Base-by-base conservation (phyloP, 1,284 basidiomycete species). In the Ganoderma sinense region DNA sequence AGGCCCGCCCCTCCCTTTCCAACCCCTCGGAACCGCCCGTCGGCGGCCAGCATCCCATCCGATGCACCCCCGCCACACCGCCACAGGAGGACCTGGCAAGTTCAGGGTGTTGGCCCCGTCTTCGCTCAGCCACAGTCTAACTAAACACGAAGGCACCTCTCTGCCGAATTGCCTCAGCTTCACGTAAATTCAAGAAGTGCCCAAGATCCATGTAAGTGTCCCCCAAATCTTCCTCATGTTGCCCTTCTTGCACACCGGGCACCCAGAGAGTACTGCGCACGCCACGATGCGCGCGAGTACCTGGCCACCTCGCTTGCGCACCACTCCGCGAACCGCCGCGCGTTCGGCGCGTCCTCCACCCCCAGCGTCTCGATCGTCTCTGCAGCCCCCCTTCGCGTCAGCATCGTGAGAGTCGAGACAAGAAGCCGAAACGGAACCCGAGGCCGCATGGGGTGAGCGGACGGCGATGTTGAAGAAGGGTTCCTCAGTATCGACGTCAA, bases 301-400 rank as follows among this genome's bases (percentile, higher is more conserved):
- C 43, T 18, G 43, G 43, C 18, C 43, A 45, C 36, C 6, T 39
- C 36, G 36, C 36, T 39, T n/a, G 81, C 76, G 62, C 86, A 84
- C 87, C 97, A 93, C 74, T 93, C 90, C 6, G 82, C 83, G 48
- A 96, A 84, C 58, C 91, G 84, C 16, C 75, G 77, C 0, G 84
- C 80, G 0, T 91, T 93, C 0, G 95, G 93, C 36, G 36, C 36
- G 36, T 39, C 36, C 36, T 39, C 81, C 0, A 82, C 85, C 1
- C 92, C 89, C 18, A 88, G 83, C 10, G 80, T 76, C 80, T 97
- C 92, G 36, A 39, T 39, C 36, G 36, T 23, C 45, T n/a, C 94
- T 95, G 75, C 43, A 18, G 56, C 51, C 31, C 72, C 45, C 56
- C 41, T n/a, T n/a, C 20, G n/a, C 23, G 1, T 13, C 67, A 36